Evolutionary conservation across 352 stramenopile species (phyloP).

Genomic region (Phytophthora tentaculata): DNA sequence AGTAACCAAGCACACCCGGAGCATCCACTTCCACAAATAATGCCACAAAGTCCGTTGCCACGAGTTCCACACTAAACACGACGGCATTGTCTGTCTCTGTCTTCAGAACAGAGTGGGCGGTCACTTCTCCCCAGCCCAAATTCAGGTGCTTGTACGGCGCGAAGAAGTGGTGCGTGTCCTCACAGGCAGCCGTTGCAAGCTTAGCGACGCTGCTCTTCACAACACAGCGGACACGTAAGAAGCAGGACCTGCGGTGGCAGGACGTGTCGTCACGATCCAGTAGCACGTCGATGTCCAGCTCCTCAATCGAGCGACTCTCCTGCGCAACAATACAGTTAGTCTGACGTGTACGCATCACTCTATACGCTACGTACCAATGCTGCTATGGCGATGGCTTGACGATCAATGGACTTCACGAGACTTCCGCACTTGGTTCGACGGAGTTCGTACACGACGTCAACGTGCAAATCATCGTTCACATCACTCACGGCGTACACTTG

Average conservation of each 20-base stretch:
- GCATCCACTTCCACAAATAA: constrained; percentile 80
- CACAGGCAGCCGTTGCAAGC: constrained; percentile 27
- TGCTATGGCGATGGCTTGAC: constrained; percentile 31
- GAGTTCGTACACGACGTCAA: constrained; percentile 56
- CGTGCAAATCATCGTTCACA: constrained; percentile 36
- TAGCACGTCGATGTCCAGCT: constrained; percentile 38
- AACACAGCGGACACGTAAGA: constrained; percentile 52
- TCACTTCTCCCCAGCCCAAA: constrained; percentile 44
- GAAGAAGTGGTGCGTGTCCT: constrained; percentile 73
- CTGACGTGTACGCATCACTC: no score
- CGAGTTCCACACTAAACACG: constrained; percentile 55
- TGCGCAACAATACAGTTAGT: constrained; percentile 24
- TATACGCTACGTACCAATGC: constrained; percentile 57
- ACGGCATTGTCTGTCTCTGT: constrained; percentile 7
- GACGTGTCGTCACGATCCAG: constrained; percentile 40
- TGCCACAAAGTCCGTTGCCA: constrained; percentile 58
- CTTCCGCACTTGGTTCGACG: constrained; percentile 43
- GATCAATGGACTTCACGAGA: constrained; percentile 48
- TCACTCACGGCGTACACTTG: constrained; percentile 60
- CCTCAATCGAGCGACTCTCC: constrained; percentile 47
- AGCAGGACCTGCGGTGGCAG: constrained; percentile 60
- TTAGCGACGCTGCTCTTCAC: constrained; percentile 11
- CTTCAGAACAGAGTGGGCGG: constrained; percentile 25
- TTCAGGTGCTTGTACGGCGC: constrained; percentile 69
- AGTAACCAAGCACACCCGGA: constrained; percentile 56